Evolutionary conservation across 805 yeast species (phyloP).

Genomic region (Kuraishia capsulata): DNA sequence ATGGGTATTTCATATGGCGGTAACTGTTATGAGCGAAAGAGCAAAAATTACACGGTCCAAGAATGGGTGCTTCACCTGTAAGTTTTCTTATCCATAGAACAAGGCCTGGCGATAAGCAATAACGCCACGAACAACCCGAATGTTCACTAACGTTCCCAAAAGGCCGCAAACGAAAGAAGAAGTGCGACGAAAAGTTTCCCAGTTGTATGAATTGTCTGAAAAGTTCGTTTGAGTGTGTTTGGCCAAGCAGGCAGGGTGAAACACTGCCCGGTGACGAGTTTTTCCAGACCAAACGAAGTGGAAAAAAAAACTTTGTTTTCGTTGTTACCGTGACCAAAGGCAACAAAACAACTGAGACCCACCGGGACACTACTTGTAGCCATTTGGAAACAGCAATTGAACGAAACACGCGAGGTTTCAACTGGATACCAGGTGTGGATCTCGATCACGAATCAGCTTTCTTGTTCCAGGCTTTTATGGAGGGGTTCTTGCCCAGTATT

Average conservation of each 20-base stretch:
- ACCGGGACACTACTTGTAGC: background rate
- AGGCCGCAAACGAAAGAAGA: conserved; percentile 6
- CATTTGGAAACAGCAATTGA: background rate
- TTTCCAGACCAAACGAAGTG: background rate
- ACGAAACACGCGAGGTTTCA: background rate
- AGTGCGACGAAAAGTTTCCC: conserved; percentile 9
- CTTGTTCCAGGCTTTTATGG: conserved; percentile 24
- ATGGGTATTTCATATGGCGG: too few relatives aligned
- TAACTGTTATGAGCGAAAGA: background rate
- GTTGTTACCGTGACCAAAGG: background rate
- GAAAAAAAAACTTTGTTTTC: conserved; percentile 1
- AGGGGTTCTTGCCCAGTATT: conserved; percentile 29
- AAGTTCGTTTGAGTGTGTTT: conserved; percentile 3
- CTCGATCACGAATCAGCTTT: conserved; percentile 7
- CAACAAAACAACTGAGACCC: background rate
- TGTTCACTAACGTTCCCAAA: too few relatives aligned
- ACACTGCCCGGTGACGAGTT: conserved; percentile 14
- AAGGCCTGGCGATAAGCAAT: too few relatives aligned
- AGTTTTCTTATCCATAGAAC: background rate
- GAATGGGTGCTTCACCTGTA: conserved; percentile 3
- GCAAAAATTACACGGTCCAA: background rate
- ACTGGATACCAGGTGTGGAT: conserved; percentile 9
- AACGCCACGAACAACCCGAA: too few relatives aligned
- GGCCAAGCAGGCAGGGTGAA: conserved; percentile 8
- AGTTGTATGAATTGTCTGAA: conserved; percentile 8